Base-by-base conservation (phyloP, 2,329 filamentous ascomycete species). In the Ophiosphaerella herpotricha region DNA sequence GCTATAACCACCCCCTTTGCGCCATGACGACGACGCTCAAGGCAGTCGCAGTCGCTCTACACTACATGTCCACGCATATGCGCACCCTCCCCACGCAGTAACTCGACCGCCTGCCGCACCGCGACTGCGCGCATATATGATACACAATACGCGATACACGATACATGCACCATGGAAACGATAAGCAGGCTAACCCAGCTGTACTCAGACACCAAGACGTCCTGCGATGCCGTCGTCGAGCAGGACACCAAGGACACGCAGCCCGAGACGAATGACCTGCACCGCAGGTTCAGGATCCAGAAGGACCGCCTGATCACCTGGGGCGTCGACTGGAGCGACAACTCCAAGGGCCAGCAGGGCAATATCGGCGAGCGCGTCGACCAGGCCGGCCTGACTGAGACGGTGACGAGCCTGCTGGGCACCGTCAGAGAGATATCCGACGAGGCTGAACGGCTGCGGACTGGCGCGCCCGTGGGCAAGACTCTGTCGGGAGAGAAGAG, bases 261-360 rank as follows among this genome's bases (percentile, higher is more conserved):
- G 39, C 87, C 88, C 21, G 87, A 90, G 57, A 83, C 89, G 67
- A 85, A 86, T 64, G 81, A 82, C 13, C 77, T 92, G 29, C 87
- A 91, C 68, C 85, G 88, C 55, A 90, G 90, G 70, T 82, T 91
- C 57, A 83, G 87, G 56, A 91, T 91, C 59, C 89, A 92, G 64
- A 90, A 90, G 70, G 88, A 91, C 74, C 82, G 89, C 13, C 78
- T 92, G 39, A 85, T 90, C 50, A 87, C 85, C 52, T 93, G 89
- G 89, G 89, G 89, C 0, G 77, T 91, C 44, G 87, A 91, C 70
- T 93, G 89, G 89, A 89, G 85, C 48, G 88, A 91, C 68, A 85
- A 86, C 51, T 80, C 69, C 33, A 68, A 78, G 13, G 69, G 64
- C 32, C 82, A 79, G 57, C 80, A 85, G 51, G 82, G 84, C 63